Conservation (phyloP, 2,329 filamentous ascomycete species). For the Coniella vitis region DNA sequence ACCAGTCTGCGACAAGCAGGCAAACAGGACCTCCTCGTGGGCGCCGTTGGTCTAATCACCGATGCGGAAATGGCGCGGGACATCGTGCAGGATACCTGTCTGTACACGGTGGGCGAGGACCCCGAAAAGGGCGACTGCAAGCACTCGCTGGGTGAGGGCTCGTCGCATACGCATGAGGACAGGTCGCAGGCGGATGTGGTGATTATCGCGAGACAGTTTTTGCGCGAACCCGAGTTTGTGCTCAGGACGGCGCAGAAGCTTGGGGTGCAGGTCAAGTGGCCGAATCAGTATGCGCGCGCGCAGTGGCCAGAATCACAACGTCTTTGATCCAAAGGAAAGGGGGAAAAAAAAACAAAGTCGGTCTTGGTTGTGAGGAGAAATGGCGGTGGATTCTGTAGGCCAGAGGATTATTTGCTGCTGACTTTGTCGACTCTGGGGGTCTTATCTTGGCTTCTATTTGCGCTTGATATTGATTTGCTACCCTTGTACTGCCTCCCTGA, state of each 20-base stretch:
- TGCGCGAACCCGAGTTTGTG: slow-evolving; percentile 75
- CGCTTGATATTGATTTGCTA: too few species aligned
- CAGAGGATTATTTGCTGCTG: too few species aligned
- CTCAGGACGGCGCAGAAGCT: slow-evolving; percentile 67
- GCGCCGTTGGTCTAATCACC: slow-evolving; percentile 68
- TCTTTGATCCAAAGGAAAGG: background rate
- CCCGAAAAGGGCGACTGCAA: slow-evolving; percentile 22
- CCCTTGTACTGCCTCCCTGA: too few species aligned
- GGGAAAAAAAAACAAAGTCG: background rate
- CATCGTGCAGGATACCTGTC: slow-evolving; percentile 41
- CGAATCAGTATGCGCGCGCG: slow-evolving; percentile 54
- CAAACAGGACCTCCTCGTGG: slow-evolving; percentile 52
- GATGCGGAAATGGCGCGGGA: slow-evolving; percentile 60
- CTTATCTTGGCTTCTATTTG: too few species aligned
- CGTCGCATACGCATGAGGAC: slow-evolving; percentile 31
- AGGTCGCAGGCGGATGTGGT: slow-evolving; percentile 58
- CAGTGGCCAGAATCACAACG: slow-evolving; percentile 17
- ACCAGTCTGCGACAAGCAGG: slow-evolving; percentile 48
- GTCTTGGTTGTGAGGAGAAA: too few species aligned
- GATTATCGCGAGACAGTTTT: slow-evolving; percentile 67
- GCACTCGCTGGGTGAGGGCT: slow-evolving; percentile 22
- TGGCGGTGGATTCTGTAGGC: too few species aligned
- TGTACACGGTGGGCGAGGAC: slow-evolving; percentile 32
- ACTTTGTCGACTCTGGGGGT: too few species aligned
- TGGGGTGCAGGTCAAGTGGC: slow-evolving; percentile 62